phyloP scores from a whole-genome alignment of 164 flowering plant genomes.

The Cinnamomum micranthum region DNA sequence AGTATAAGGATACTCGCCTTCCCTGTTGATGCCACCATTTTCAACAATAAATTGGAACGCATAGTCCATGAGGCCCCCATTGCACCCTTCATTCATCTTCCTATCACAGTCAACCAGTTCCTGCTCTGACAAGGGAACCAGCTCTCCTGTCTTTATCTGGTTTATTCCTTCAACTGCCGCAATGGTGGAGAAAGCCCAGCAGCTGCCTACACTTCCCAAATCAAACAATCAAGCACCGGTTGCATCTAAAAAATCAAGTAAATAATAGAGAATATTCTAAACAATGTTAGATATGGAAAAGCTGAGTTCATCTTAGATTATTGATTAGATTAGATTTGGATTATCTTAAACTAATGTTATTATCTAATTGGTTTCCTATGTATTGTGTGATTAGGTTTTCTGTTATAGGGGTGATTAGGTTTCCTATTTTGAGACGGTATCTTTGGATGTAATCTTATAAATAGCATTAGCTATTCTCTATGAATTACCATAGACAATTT shows the following conservation, averaged over 20 bases:
- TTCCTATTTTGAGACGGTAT: no score
- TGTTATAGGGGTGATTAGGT: no score
- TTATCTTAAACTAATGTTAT: no score
- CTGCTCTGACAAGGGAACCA: constrained; percentile 37
- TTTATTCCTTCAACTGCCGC: constrained; percentile 39
- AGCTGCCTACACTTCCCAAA: constrained; percentile 26
- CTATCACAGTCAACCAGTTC: constrained; percentile 36
- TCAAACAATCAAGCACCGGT: background rate
- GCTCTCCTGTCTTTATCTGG: constrained; percentile 26
- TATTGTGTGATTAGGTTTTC: no score
- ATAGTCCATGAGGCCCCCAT: constrained; percentile 32
- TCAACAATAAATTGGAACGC: constrained; percentile 30
- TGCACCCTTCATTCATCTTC: constrained; percentile 26
- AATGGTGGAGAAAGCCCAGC: constrained; percentile 43
- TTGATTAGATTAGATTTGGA: no score
- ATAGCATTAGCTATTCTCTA: no score
- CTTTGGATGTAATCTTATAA: no score
- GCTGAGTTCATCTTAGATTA: no score
- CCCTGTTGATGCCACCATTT: constrained; percentile 33
- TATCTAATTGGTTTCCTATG: no score
- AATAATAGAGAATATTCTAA: no score
- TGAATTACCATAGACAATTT: no score
- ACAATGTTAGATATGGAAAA: no score
- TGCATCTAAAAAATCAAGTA: background rate
- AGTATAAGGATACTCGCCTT: constrained; percentile 29